A percentile compares a stretch with the other conserved stretches of the same genome.
Conservation (phyloP, 106 monocot species). For the Allium fistulosum region DNA sequence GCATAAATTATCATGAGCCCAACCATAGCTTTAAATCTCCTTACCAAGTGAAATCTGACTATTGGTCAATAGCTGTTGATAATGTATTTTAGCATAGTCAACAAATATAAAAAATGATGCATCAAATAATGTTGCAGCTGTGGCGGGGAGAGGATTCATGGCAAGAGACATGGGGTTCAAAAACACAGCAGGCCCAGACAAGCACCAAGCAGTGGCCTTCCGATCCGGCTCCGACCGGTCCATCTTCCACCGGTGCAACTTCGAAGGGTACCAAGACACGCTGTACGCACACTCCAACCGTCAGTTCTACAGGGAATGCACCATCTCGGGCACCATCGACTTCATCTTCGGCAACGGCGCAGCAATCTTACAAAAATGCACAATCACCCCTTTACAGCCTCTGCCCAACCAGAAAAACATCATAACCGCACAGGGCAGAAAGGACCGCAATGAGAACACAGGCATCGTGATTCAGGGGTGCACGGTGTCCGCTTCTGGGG, state of each 20-base stretch:
- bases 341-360: conserved; percentile 22
- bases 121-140: background rate
- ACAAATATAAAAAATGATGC: background rate
- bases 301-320: conserved; percentile 29
- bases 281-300: conserved; percentile 27
- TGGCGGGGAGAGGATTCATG: conserved; percentile 16
- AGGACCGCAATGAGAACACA: conserved; percentile 26
- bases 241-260: conserved; percentile 25
- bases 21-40: no score
- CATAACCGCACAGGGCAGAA: conserved; percentile 28
- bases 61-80: background rate
- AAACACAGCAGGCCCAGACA: conserved; percentile 19
- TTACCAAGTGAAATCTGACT: background rate
- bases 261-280: conserved; percentile 28
- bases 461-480: conserved; percentile 22
- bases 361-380: conserved; percentile 26
- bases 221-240: conserved; percentile 21
- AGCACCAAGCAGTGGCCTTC: conserved; percentile 31
- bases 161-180: conserved; percentile 21
- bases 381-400: conserved; percentile 17
- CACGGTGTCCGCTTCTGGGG: conserved; percentile 3
- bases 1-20: background rate
- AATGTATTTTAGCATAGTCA: background rate
- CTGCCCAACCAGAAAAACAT: conserved; percentile 25
- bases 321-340: conserved; percentile 20